Conservation (phyloP, 2,329 filamentous ascomycete species). For the Penicillium sp. region DNA sequence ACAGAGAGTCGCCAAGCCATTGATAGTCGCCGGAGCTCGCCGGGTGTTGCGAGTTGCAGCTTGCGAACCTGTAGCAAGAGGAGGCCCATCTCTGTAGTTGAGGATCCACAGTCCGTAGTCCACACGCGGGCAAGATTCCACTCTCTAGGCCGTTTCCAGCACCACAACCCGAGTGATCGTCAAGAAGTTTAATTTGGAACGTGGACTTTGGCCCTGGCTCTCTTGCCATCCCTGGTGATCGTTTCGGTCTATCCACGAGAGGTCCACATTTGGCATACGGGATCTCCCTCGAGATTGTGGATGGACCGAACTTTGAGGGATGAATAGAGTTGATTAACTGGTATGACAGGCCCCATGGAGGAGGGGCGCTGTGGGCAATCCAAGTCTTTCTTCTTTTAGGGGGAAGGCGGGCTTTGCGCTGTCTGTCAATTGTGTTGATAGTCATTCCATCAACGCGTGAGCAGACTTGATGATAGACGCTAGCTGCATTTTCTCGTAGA, state of each 20-base stretch:
- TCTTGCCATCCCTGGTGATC: not conserved
- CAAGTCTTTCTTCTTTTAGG: not conserved
- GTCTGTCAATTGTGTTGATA: too few relatives aligned
- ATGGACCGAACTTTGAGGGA: too few relatives aligned
- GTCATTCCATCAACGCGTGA: too few relatives aligned
- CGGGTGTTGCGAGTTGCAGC: too few relatives aligned
- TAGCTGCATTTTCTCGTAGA: too few relatives aligned
- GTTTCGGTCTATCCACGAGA: not conserved
- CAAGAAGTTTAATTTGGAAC: slow-evolving; percentile 1
- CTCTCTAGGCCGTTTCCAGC: not conserved
- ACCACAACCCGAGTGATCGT: not conserved
- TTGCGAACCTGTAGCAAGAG: not conserved
- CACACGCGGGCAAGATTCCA: not conserved
- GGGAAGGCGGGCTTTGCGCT: too few relatives aligned
- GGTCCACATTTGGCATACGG: not conserved
- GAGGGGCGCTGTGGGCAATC: not conserved
- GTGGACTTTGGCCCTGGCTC: not conserved
- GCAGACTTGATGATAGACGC: too few relatives aligned
- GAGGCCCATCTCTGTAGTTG: not conserved
- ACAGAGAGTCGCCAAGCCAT: too few relatives aligned
- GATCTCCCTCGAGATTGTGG: not conserved
- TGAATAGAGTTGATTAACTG: too few relatives aligned
- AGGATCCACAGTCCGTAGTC: not conserved
- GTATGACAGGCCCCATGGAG: too few relatives aligned
- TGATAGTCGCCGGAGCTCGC: too few relatives aligned